Conservation (phyloP, 139 green algal genomes). For the Spirogloea muscicola region DNA sequence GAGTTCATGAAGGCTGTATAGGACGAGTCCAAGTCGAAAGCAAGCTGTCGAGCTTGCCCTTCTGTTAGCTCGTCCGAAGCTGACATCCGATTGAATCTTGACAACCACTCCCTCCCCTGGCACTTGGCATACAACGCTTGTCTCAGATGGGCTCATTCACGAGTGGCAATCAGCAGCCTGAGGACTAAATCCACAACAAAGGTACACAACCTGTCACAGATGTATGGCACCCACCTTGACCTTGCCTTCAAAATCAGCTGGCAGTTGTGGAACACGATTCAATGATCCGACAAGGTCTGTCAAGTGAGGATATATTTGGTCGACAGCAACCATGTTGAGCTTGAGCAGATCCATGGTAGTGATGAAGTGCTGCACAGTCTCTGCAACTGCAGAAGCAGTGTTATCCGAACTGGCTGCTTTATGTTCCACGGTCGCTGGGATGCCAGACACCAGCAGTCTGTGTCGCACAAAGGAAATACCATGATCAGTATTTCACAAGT, state of each 20-base stretch:
- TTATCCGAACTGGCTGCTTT: slow-evolving; percentile 31
- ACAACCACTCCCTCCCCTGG: slow-evolving; percentile 65
- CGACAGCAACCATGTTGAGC: slow-evolving; percentile 87
- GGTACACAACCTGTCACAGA: no score
- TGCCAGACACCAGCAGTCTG: slow-evolving; percentile 71
- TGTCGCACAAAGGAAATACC: no score
- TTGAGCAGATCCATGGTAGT: slow-evolving; percentile 89
- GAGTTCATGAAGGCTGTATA: slow-evolving; percentile 75
- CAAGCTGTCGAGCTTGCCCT: slow-evolving; percentile 76
- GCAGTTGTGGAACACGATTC: slow-evolving; percentile 67
- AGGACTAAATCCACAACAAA: no score
- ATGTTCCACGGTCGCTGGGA: slow-evolving; percentile 82
- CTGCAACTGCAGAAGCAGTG: slow-evolving; percentile 62
- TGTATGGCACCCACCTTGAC: no score
- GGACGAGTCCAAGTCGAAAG: slow-evolving; percentile 80
- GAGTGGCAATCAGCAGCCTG: no score
- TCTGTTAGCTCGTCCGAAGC: slow-evolving; percentile 77
- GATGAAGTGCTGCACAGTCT: slow-evolving; percentile 89
- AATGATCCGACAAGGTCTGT: slow-evolving; percentile 72
- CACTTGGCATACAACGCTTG: no score
- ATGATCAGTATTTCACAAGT: no score
- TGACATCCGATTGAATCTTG: slow-evolving; percentile 71
- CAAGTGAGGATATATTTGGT: slow-evolving; percentile 79
- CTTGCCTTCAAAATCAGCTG: slow-evolving; percentile 72
- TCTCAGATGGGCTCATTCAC: no score